These are phyloP conservation scores for Arthrobotrys sinensis DNA, from an alignment of 2,329 filamentous ascomycete genomes.

Conservation along the genomic window DNA sequence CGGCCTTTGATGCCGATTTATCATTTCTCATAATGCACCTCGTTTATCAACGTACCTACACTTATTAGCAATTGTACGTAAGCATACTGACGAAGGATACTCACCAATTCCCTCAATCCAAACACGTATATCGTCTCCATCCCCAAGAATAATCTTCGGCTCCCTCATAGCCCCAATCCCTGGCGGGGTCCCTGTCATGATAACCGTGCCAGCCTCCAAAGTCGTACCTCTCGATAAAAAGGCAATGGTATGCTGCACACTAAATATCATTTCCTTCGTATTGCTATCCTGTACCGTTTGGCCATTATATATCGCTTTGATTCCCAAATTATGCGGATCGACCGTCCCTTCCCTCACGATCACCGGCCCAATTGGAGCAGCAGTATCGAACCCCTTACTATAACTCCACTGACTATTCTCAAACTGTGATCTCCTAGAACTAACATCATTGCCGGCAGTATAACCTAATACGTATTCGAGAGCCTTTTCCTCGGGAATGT, in stretches of 20 bases:
- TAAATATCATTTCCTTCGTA: constrained; percentile 75
- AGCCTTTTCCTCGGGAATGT: constrained; percentile 77
- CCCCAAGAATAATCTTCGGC: constrained; percentile 78
- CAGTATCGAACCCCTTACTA: constrained; percentile 82
- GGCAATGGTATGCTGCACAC: constrained; percentile 74
- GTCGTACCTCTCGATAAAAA: constrained; percentile 77
- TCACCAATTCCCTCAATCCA: constrained; percentile 76
- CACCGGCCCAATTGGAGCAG: constrained; percentile 81
- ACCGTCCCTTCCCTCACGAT: constrained; percentile 75
- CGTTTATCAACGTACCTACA: constrained; percentile 40
- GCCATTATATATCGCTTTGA: constrained; percentile 74
- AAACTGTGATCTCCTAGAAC: constrained; percentile 77
- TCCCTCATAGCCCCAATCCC: constrained; percentile 80
- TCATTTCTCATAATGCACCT: constrained; percentile 55
- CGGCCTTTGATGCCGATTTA: constrained; percentile 4
- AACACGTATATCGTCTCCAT: constrained; percentile 80
- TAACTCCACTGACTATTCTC: constrained; percentile 80
- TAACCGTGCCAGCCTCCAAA: constrained; percentile 76
- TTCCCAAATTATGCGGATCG: constrained; percentile 73
- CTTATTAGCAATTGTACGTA: constrained; percentile 65
- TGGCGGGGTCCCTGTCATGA: constrained; percentile 79
- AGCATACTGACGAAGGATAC: constrained; percentile 66
- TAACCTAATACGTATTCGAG: constrained; percentile 83
- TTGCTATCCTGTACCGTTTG: constrained; percentile 71
- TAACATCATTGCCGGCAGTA: constrained; percentile 83